Conservation (phyloP, 192 early-diverging fungal genomes). For the Jimgerdemannia flammicorona region DNA sequence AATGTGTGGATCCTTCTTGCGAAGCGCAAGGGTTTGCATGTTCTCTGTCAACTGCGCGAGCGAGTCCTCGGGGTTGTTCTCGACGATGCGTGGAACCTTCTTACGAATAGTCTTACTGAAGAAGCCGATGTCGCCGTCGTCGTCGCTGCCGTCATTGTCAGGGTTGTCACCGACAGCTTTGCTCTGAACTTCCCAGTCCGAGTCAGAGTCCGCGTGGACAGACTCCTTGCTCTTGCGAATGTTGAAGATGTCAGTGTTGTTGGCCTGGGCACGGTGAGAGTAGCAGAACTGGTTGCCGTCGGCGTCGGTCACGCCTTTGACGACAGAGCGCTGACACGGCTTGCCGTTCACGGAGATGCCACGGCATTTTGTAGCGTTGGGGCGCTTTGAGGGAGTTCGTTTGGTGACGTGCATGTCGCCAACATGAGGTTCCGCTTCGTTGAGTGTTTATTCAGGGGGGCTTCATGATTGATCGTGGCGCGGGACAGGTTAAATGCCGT, state of each 20-base stretch:
- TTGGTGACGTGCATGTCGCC: neutral
- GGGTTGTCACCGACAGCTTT: constrained; percentile 1
- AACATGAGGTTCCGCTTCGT: no score
- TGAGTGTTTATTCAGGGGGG: no score
- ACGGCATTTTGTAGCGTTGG: neutral
- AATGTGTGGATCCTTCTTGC: constrained; percentile 12
- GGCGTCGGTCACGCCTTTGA: neutral
- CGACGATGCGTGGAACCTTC: constrained; percentile 6
- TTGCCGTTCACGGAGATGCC: neutral
- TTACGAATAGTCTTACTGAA: constrained; percentile 4
- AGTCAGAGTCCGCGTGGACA: neutral
- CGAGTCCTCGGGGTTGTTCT: neutral
- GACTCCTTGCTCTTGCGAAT: neutral
- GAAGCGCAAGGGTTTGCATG: neutral
- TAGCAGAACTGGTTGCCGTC: neutral
- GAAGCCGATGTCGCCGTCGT: neutral
- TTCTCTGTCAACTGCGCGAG: neutral
- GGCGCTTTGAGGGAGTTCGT: neutral
- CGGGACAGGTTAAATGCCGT: no score
- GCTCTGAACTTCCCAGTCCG: neutral
- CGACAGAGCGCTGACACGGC: neutral
- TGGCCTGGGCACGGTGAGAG: neutral
- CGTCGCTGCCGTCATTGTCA: constrained; percentile 8
- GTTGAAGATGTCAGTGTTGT: neutral
- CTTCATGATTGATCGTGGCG: no score